phyloP scores from a whole-genome alignment of 352 stramenopile genomes.

The Globisporangium recalcitrans region DNA sequence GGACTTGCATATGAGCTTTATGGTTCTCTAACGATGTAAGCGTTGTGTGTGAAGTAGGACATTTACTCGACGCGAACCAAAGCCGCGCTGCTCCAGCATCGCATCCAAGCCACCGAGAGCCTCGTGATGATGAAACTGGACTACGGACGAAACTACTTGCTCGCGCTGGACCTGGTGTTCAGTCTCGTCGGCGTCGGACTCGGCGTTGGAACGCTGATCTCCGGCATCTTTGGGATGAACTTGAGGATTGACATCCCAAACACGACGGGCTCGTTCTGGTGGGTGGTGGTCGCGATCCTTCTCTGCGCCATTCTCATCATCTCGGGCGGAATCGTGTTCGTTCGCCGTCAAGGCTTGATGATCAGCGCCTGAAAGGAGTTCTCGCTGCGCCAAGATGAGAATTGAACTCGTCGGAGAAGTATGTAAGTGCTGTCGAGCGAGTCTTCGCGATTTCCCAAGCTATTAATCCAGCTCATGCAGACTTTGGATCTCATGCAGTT shows the following conservation, averaged over 20 bases:
- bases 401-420: too few relatives aligned
- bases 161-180: constrained; percentile 40
- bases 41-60: constrained; percentile 21
- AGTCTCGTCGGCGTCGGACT: constrained; percentile 30
- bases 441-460: too few relatives aligned
- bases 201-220: constrained; percentile 34
- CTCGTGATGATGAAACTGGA: constrained; percentile 50
- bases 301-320: constrained; percentile 22
- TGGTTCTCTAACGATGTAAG: background rate
- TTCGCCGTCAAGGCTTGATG: constrained; percentile 13
- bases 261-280: constrained; percentile 26
- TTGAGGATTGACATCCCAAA: constrained; percentile 27
- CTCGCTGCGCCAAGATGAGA: too few relatives aligned
- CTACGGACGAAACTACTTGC: constrained; percentile 45
- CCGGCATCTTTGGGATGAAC: constrained; percentile 47
- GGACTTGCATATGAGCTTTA: constrained; percentile 1
- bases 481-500: too few relatives aligned
- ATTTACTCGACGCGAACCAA: constrained; percentile 69
- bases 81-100: constrained; percentile 52
- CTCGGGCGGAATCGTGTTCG: constrained; percentile 49
- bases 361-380: constrained; percentile 12
- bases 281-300: constrained; percentile 25
- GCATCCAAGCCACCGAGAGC: constrained; percentile 67
- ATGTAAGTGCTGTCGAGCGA: too few relatives aligned
- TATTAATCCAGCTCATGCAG: too few relatives aligned